These are phyloP conservation scores for Lactarius indigo DNA, from an alignment of 768 basidiomycete genomes.

Conservation along the genomic window DNA sequence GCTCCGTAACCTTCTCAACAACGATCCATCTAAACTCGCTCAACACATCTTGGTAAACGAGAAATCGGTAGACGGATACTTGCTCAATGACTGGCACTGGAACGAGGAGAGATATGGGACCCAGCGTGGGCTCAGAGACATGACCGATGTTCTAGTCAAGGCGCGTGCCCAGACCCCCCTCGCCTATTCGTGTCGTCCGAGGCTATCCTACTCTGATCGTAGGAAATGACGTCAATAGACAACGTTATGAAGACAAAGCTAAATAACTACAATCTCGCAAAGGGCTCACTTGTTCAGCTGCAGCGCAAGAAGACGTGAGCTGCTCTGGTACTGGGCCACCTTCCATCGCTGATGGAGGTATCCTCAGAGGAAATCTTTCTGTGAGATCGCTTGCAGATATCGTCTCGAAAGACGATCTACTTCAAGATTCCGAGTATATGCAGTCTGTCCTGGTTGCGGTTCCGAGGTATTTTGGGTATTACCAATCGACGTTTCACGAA, in stretches of 20 bases:
- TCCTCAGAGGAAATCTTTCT: slow-evolving; percentile 85
- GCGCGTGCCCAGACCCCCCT: slow-evolving; percentile 39
- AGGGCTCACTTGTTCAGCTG: slow-evolving; percentile 87
- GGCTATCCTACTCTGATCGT: slow-evolving; percentile 22
- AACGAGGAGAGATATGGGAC: slow-evolving; percentile 87
- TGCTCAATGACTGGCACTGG: slow-evolving; percentile 87
- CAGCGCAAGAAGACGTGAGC: slow-evolving; percentile 90
- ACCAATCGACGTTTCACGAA: not conserved
- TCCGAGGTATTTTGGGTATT: slow-evolving; percentile 63
- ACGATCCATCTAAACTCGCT: slow-evolving; percentile 70
- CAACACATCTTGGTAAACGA: slow-evolving; percentile 83
- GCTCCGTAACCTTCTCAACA: slow-evolving; percentile 83
- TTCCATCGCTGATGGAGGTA: slow-evolving; percentile 14
- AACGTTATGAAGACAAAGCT: slow-evolving; percentile 90
- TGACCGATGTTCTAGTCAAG: slow-evolving; percentile 83
- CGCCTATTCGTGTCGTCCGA: slow-evolving; percentile 1
- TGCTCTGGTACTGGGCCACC: slow-evolving; percentile 19
- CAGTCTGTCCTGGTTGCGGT: slow-evolving; percentile 92
- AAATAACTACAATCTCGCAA: slow-evolving; percentile 89
- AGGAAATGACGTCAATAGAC: slow-evolving; percentile 96
- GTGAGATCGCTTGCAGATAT: slow-evolving; percentile 82
- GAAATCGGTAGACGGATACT: slow-evolving; percentile 69
- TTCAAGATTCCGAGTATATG: slow-evolving; percentile 89
- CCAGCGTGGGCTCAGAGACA: slow-evolving; percentile 76
- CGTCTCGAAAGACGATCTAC: slow-evolving; percentile 75